Evolutionary conservation across 169 alveolate genomes (phyloP).

Genomic region (Neospora caninum): DNA sequence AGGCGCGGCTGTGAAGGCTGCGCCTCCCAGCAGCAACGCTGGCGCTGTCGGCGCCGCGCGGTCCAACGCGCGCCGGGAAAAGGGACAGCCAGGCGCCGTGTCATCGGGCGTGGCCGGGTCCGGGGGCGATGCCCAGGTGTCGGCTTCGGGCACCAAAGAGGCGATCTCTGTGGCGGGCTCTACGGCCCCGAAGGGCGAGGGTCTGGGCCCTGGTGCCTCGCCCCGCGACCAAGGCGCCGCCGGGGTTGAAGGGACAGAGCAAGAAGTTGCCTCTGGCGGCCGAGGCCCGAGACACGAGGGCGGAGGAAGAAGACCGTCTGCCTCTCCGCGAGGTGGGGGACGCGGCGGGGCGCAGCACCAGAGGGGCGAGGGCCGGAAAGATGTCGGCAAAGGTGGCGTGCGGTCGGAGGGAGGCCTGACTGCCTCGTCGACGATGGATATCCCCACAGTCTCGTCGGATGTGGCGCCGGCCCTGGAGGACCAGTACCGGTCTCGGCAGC

Average conservation of each 20-base stretch:
- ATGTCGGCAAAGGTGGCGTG: not conserved
- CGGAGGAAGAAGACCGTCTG: constrained; percentile 29
- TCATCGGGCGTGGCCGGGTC: constrained; percentile 5
- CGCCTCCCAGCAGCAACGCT: constrained; percentile 9
- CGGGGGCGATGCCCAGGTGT: not conserved
- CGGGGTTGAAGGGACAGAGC: not conserved
- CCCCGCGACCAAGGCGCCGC: not conserved
- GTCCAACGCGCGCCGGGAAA: constrained; percentile 41
- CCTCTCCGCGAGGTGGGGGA: not conserved
- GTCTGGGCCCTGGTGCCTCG: not conserved
- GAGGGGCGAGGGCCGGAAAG: not conserved
- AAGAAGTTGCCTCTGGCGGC: not conserved
- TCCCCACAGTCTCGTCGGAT: not conserved
- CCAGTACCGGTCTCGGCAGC: not conserved
- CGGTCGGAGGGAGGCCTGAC: not conserved
- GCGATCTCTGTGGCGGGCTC: not conserved
- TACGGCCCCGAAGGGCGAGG: not conserved
- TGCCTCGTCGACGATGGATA: not conserved
- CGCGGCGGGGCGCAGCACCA: not conserved
- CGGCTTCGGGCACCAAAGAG: not conserved
- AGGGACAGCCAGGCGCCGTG: constrained; percentile 46
- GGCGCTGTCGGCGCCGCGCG: constrained; percentile 39
- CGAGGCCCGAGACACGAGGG: not conserved
- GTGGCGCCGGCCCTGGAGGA: not conserved
- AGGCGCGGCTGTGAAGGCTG: constrained; percentile 40